These are phyloP conservation scores for Phoma sp. DNA, from an alignment of 2,329 filamentous ascomycete species.

Conservation along the genomic window DNA sequence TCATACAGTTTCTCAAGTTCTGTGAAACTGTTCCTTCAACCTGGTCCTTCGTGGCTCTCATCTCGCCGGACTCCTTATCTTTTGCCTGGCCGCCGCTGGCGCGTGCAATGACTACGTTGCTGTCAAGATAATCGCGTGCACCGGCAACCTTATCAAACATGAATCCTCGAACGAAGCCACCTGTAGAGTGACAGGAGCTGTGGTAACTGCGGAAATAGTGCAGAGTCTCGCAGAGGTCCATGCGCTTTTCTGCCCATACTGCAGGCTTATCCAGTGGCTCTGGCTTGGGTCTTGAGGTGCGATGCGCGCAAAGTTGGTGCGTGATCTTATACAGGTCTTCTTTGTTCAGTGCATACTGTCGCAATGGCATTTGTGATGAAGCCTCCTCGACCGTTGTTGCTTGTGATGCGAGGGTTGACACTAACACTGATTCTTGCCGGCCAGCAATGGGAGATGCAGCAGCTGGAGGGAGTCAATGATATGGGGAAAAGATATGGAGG, in stretches of 20 bases:
- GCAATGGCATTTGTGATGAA: background rate
- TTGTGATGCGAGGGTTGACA: slow-evolving; percentile 4
- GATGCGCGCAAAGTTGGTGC: slow-evolving; percentile 22
- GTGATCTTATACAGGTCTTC: slow-evolving; percentile 15
- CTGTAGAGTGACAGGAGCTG: slow-evolving; percentile 61
- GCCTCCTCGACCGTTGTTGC: slow-evolving; percentile 15
- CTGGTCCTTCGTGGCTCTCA: slow-evolving; percentile 57
- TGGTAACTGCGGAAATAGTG: slow-evolving; percentile 68
- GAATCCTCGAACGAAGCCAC: slow-evolving; percentile 60
- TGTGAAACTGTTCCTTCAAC: slow-evolving; percentile 45
- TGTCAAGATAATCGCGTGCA: slow-evolving; percentile 63
- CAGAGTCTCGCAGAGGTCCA: slow-evolving; percentile 68
- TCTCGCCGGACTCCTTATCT: slow-evolving; percentile 53
- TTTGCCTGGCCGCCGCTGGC: slow-evolving; percentile 62
- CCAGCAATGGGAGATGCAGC: background rate
- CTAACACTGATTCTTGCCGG: background rate
- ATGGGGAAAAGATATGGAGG: background rate
- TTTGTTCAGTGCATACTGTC: background rate
- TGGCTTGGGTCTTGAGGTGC: slow-evolving; percentile 34
- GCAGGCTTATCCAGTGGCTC: slow-evolving; percentile 49
- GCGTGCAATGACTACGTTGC: slow-evolving; percentile 68
- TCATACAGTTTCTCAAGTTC: slow-evolving; percentile 56
- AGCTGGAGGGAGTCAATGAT: background rate
- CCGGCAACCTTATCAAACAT: slow-evolving; percentile 64
- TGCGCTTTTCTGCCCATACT: slow-evolving; percentile 64